Evolutionary conservation across 2,329 filamentous ascomycete species (phyloP), one percentile per base, ranked within the genome.

Genomic region (Tothia fuscella): DNA sequence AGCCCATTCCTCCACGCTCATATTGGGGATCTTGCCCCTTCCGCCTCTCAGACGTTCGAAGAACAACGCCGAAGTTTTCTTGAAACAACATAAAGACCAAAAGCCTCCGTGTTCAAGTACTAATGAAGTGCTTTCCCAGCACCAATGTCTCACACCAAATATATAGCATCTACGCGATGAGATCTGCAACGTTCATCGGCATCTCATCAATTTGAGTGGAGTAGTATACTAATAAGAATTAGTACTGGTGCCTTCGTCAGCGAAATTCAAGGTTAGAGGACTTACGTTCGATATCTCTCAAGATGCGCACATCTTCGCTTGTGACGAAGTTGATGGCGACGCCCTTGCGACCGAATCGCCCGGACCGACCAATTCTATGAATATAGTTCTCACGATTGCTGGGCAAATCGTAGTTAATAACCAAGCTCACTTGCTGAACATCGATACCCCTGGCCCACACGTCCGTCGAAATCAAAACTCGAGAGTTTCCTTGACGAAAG

Each of bases 311-410:
- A 60, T 98, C 91, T 55, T 98, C 91, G 57, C 84, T 93, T 3
- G 91, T 98, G 51, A 98, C 91, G 58, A 98, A 98, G 71, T 98
- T 98, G 73, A 98, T 98, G 28, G 91, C 91, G 50, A 98, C 91
- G 74, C 91, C 91, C 71, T 98, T 98, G 56, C 91, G 78, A 55
- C 91, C 91, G 56, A 98, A 98, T 52, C 91, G 78, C 53, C 91
- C 91, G 59, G 85, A 91, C 59, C 91, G 80, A 59, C 91, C 91
- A 55, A 98, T 98, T 53, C 91, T 82, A 70, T 98, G 91, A 63
- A 98, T 96, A 65, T 98, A 98, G 70, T 98, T 98, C 67, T 98
- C 91, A 73, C 91, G 87, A 66, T 98, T 96, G 65, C 83, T 91
- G 3, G 91, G 91, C 46, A 98, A 71, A 61, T 98, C 91, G 64